Evolutionary conservation across 139 green algal species (phyloP), one percentile per base, ranked within the genome.

Genomic region (Auxenochlorella pyrenoidosa): DNA sequence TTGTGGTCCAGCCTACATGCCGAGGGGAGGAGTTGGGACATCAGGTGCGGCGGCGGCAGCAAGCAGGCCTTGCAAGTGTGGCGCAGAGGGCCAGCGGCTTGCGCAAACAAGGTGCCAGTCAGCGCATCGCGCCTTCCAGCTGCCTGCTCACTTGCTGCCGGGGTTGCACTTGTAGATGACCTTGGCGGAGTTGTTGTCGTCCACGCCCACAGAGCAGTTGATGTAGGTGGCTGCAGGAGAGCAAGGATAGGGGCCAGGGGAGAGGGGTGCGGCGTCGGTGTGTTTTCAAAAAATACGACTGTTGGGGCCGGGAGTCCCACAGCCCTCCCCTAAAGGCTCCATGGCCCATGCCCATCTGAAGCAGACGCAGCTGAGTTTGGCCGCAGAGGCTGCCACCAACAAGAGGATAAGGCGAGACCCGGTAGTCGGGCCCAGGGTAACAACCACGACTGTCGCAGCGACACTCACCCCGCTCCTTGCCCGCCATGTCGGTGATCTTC

Each of bases 121-220:
- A n/a, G n/a, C n/a, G n/a, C n/a, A n/a, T n/a, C n/a, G n/a, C n/a
- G n/a, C n/a, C n/a, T 24, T 54, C 15, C 5, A 38, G 18, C 15
- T 2, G 19, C 43, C 3, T 3, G 15, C 78, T 71, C 78, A 84
- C 80, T 38, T 47, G 43, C 4, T 24, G 66, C 82, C 82, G n/a
- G 66, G 66, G 66, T 86, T 86, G 82, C 66, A 78, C 43, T 34
- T 34, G 78, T 88, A 89, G 47, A 83, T 86, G 75, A 91, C n/a
- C 79, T 75, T 76, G 58, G 77, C 76, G 15, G 22, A 71, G 84
- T 91, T 91, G 88, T 89, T 89, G 68, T 87, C 88, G 60, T 91
- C 88, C 28, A 91, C 77, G 34, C 19, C 30, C 21, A 89, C 30
- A 30, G 47, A 58, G 60, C 59, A 65, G 76, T 91, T 86, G 38